phyloP scores from a whole-genome alignment of 768 basidiomycete genomes.

The Mrakia gelida region DNA sequence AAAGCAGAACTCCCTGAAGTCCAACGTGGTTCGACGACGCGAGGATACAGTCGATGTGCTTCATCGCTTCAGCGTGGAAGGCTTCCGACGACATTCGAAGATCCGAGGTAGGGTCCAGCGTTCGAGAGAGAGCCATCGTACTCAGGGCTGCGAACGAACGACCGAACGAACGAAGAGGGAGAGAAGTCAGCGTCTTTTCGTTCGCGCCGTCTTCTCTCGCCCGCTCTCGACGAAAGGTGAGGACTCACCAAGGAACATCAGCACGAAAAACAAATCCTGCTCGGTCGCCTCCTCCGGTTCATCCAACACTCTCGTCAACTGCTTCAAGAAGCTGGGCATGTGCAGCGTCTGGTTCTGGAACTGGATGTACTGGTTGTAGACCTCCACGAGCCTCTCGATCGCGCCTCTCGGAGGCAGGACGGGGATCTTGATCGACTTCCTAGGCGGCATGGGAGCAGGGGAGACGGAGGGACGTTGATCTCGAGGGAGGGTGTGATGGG shows the following conservation, averaged over 20 bases:
- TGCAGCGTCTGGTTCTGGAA: slow-evolving; percentile 46
- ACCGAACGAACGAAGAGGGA: not conserved
- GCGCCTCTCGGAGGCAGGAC: slow-evolving; percentile 45
- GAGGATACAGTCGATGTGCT: slow-evolving; percentile 45
- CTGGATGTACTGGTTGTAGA: slow-evolving; percentile 47
- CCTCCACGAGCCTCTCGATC: slow-evolving; percentile 44
- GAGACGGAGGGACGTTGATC: slow-evolving; percentile 11
- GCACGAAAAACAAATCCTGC: slow-evolving; percentile 45
- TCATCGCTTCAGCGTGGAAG: slow-evolving; percentile 46
- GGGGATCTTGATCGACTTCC: slow-evolving; percentile 39
- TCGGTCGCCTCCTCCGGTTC: slow-evolving; percentile 42
- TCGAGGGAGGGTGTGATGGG: slow-evolving; percentile 3
- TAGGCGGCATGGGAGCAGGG: slow-evolving; percentile 7
- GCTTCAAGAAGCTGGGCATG: slow-evolving; percentile 43
- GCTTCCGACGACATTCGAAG: slow-evolving; percentile 45
- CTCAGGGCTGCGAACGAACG: slow-evolving; percentile 37
- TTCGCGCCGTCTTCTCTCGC: not conserved
- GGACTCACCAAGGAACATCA: slow-evolving; percentile 44
- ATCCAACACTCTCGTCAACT: slow-evolving; percentile 41
- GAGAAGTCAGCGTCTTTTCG: not conserved
- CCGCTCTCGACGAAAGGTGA: not conserved
- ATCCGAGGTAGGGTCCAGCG: slow-evolving; percentile 46
- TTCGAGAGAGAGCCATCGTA: slow-evolving; percentile 46
- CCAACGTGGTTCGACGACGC: slow-evolving; percentile 44
- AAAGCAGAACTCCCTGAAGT: slow-evolving; percentile 44